These are phyloP conservation scores for Geotrichum europaeum DNA, from an alignment of 1,139 yeast genomes.

Conservation along the genomic window DNA sequence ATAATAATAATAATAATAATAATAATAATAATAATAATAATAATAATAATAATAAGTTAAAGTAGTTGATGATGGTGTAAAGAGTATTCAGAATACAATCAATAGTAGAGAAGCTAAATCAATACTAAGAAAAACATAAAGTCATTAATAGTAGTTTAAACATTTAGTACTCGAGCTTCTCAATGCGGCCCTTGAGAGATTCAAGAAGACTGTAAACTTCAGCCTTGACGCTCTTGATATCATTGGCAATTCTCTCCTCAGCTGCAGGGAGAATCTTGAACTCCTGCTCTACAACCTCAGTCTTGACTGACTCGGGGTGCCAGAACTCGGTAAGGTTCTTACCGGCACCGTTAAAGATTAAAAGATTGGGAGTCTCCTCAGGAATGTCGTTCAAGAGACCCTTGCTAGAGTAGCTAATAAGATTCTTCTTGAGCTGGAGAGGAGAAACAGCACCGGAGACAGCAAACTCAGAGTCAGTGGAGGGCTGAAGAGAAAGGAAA, in stretches of 20 bases:
- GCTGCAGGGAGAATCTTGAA: slow-evolving; percentile 25
- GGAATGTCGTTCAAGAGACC: slow-evolving; percentile 66
- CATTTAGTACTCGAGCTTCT: neutral
- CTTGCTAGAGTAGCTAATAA: slow-evolving; percentile 73
- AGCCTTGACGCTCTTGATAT: slow-evolving; percentile 22
- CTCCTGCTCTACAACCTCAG: slow-evolving; percentile 18
- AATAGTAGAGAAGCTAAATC: neutral
- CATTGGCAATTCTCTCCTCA: slow-evolving; percentile 21
- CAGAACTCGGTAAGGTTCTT: slow-evolving; percentile 70
- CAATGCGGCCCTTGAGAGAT: slow-evolving; percentile 19
- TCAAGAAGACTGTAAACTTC: slow-evolving; percentile 25
- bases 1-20: no score
- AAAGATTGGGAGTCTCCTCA: slow-evolving; percentile 75
- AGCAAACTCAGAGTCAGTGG: slow-evolving; percentile 65
- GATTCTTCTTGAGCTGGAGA: slow-evolving; percentile 79
- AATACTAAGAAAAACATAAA: neutral
- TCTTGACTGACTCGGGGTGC: slow-evolving; percentile 29
- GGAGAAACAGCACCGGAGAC: slow-evolving; percentile 63
- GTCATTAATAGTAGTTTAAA: neutral
- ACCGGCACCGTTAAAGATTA: slow-evolving; percentile 93
- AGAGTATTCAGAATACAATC: neutral
- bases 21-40: no score
- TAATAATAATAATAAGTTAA: neutral
- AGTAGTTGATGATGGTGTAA: neutral
- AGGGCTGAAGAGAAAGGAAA: slow-evolving; percentile 88